Percentiles rank a stretch among this genome's conserved stretches.
phyloP scores from a whole-genome alignment of 2,329 filamentous ascomycete genomes.

The Hymenoscyphus fraxineus region DNA sequence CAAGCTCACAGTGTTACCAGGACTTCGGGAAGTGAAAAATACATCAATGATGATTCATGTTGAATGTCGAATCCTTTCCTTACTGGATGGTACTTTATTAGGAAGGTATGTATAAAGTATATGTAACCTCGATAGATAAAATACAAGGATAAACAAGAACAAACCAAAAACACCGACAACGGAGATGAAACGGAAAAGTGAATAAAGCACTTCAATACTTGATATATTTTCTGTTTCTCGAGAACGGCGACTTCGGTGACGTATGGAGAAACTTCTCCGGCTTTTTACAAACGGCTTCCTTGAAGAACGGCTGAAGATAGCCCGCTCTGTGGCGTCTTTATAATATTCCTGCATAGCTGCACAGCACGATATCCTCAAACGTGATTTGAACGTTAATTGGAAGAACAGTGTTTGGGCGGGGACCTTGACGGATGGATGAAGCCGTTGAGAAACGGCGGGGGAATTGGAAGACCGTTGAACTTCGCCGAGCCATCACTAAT shows the following conservation, averaged over 20 bases:
- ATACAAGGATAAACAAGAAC: background rate
- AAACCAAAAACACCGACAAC: background rate
- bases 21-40: background rate
- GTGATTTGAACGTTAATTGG: background rate
- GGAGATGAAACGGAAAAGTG: background rate
- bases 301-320: background rate
- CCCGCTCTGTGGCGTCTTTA: background rate
- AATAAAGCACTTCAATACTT: background rate
- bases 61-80: background rate
- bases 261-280: constrained; percentile 1
- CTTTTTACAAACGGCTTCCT: background rate
- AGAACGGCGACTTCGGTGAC: background rate
- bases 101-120: background rate
- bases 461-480: background rate
- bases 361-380: background rate
- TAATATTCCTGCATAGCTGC: background rate
- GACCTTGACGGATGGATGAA: background rate
- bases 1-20: background rate
- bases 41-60: background rate
- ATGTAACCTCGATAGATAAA: background rate
- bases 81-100: background rate
- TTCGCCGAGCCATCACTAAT: background rate
- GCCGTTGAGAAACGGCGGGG: background rate
- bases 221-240: background rate
- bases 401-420: background rate